These are phyloP conservation scores for Oryza australiensis DNA, from an alignment of 176 grass and related monocot genomes.

Conservation along the genomic window DNA sequence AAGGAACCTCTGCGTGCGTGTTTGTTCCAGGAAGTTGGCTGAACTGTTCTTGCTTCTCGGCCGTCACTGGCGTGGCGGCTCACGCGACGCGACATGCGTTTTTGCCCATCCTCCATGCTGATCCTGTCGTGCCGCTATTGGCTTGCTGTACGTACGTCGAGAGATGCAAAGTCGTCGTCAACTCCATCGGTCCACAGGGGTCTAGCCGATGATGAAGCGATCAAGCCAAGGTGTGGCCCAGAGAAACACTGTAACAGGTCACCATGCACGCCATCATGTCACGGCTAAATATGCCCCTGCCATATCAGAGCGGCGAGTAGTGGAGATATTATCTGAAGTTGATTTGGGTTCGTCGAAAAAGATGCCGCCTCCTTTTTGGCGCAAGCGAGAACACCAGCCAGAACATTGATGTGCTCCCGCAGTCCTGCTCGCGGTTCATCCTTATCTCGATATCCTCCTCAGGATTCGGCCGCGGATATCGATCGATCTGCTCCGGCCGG, in stretches of 20 bases:
- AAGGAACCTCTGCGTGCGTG: neutral
- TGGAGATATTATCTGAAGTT: slow-evolving; percentile 29
- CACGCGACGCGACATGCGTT: neutral
- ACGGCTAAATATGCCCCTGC: neutral
- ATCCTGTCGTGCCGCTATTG: neutral
- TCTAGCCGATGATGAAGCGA: neutral
- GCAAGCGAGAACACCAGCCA: neutral
- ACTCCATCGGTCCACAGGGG: neutral
- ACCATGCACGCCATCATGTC: neutral
- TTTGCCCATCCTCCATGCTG: neutral
- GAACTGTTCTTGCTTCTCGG: slow-evolving; percentile 22
- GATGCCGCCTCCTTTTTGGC: slow-evolving; percentile 13
- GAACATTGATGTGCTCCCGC: slow-evolving; percentile 19
- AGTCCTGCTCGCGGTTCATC: slow-evolving; percentile 20
- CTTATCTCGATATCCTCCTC: slow-evolving; percentile 37
- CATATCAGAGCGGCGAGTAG: neutral
- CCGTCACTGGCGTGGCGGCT: neutral
- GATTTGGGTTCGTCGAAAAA: neutral
- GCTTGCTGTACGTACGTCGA: neutral
- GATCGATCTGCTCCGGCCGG: neutral
- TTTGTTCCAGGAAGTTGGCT: slow-evolving; percentile 13
- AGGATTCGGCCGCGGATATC: slow-evolving; percentile 35
- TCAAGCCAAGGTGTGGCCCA: neutral
- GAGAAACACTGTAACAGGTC: neutral
- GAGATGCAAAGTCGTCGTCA: neutral